A percentile compares a stretch with the other conserved stretches of the same genome.
Evolutionary conservation across 164 flowering plant species (phyloP).

Genomic region (Kingdonia uniflora): DNA sequence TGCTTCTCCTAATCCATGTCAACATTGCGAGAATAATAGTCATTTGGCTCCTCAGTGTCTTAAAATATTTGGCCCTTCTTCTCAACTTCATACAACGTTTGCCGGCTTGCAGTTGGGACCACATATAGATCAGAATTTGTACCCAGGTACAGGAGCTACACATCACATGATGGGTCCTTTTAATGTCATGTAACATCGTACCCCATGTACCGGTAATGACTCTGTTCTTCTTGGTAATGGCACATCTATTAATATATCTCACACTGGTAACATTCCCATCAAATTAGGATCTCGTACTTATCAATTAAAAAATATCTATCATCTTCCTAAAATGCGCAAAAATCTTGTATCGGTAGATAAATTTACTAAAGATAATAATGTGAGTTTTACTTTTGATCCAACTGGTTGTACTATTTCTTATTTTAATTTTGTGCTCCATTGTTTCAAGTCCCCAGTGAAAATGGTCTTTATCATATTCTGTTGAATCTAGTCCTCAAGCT

Average conservation of each 20-base stretch:
- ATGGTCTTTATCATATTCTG: background rate
- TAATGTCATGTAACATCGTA: no score
- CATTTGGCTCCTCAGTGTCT: background rate
- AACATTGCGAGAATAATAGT: background rate
- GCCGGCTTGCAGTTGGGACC: background rate
- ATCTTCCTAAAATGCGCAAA: background rate
- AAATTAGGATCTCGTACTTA: background rate
- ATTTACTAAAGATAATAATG: constrained; percentile 3
- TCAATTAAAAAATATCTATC: no score
- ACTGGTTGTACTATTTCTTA: background rate
- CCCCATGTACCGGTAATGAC: no score
- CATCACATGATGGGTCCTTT: background rate
- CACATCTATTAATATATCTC: no score
- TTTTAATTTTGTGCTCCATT: background rate
- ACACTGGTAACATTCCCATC: background rate
- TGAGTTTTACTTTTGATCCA: background rate
- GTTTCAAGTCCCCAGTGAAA: background rate
- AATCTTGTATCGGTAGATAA: no score
- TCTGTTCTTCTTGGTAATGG: no score
- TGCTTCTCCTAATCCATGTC: background rate
- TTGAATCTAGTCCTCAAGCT: background rate
- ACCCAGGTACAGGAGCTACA: no score
- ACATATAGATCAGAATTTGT: background rate
- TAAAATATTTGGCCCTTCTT: background rate
- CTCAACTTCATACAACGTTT: background rate